Base-by-base conservation (phyloP, 371 early-diverging fungal species). In the Aphelidium insulamus region DNA sequence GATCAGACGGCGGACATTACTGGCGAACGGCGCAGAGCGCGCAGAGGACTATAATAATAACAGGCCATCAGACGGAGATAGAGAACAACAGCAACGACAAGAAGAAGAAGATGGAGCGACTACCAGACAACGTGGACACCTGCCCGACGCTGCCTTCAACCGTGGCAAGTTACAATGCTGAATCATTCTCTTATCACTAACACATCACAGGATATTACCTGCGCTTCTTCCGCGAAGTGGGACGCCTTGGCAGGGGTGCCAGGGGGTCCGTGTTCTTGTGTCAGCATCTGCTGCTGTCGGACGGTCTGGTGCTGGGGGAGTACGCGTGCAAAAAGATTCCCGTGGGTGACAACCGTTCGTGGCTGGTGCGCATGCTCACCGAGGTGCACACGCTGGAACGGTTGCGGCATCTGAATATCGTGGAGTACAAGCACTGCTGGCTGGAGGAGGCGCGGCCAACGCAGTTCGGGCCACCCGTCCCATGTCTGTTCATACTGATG, bases 401-500 rank as follows among this genome's bases (percentile, higher is more conserved):
- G 20, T 59, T 90, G 8, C 66, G 70, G 16, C 87, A 92, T 49
- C 77, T 77, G 2, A 91, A 90, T 36, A 79, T 91, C 36, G 64
- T 91, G 30, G 76, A 72, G 30, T 92, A 91, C 50, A 91, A 91
- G 48, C 92, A 91, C 48, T 67, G 74, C 14, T 81, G 85, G 85
- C 55, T 91, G 9, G 92, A 91, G 45, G 58, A 78, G 40, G 64
- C 71, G 41, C 70, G 67, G 29, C 45, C 80, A 2, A 69, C 77
- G 14, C 46, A 49, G 7, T 91, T 88, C 62, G 82, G 77, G 2
- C 95, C 95, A 0, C 59, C 64, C 38, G 80, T 94, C 0, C 90
- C 95, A 0, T 85, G 82, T 34, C 57, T 94, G 9, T 94, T 90
- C 43, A 88, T 94, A 21, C 52, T 94, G 5, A 94, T 94, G 95